phyloP scores from a whole-genome alignment of 352 stramenopile species.

The Phytopythium mirpurense region DNA sequence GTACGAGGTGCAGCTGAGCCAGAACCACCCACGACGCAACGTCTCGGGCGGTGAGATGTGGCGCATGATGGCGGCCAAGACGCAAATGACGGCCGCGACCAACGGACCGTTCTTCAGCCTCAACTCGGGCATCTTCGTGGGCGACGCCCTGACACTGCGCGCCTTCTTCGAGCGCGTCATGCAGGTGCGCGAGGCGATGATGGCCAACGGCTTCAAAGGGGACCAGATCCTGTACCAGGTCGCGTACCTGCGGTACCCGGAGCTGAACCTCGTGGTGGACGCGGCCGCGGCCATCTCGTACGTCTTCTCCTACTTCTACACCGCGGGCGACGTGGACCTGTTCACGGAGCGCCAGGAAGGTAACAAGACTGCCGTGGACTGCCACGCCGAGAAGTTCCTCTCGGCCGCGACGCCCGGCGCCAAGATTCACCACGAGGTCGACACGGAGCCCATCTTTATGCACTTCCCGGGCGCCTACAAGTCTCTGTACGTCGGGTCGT shows the following conservation, averaged over 20 bases:
- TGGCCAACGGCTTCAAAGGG: neutral
- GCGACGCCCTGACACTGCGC: neutral
- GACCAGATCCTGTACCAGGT: conserved; percentile 1
- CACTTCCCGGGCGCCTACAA: neutral
- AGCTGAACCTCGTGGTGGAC: neutral
- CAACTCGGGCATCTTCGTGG: neutral
- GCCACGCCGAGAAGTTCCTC: neutral
- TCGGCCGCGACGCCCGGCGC: neutral
- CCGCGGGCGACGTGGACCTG: neutral
- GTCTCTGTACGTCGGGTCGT: neutral
- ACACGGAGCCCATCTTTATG: neutral
- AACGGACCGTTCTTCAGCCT: neutral
- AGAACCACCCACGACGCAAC: too few relatives aligned
- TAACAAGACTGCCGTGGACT: neutral
- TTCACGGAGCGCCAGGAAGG: neutral
- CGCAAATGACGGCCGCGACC: too few relatives aligned
- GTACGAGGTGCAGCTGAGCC: too few relatives aligned
- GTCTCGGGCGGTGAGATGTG: too few relatives aligned
- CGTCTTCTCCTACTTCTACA: neutral
- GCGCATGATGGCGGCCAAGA: too few relatives aligned
- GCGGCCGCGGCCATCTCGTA: neutral
- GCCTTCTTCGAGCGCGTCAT: neutral
- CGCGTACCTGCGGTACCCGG: neutral
- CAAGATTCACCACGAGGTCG: neutral
- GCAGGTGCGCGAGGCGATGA: neutral